Conservation (phyloP, 2,329 filamentous ascomycete genomes). For the Fusarium subglutinans region DNA sequence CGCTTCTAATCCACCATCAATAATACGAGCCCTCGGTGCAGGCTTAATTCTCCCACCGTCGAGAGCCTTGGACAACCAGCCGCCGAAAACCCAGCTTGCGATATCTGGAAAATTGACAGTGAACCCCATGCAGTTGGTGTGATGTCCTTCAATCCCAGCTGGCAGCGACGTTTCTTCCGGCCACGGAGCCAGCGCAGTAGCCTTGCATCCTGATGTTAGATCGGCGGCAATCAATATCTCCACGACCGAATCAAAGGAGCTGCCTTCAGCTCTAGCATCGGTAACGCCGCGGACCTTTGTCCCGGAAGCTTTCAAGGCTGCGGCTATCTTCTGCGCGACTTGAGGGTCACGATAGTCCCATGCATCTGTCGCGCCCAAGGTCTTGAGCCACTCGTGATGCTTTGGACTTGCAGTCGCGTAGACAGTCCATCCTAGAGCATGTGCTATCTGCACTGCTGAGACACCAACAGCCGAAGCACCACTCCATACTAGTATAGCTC, state of each 20-base stretch:
- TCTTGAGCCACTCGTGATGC: slow-evolving; percentile 15
- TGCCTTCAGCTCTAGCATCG: not conserved
- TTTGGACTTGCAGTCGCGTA: slow-evolving; percentile 19
- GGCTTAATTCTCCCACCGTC: not conserved
- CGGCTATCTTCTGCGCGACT: not conserved
- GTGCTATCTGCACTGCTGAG: slow-evolving; percentile 21
- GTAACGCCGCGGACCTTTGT: not conserved
- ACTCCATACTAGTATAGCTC: slow-evolving; percentile 45
- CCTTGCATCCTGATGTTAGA: fast-evolving
- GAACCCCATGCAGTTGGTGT: not conserved
- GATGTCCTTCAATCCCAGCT: not conserved
- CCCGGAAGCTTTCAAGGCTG: fast-evolving
- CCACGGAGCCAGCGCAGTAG: not conserved
- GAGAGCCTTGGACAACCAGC: not conserved
- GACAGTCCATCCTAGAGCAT: slow-evolving; percentile 12
- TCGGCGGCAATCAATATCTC: not conserved
- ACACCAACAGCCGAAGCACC: slow-evolving; percentile 42
- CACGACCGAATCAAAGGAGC: not conserved
- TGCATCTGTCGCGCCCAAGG: not conserved
- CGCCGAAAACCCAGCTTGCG: not conserved
- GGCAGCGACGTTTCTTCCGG: not conserved
- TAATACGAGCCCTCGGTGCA: not conserved
- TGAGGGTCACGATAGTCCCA: not conserved
- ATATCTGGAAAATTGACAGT: fast-evolving
- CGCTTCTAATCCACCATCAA: not conserved